phyloP scores from a whole-genome alignment of 202 grass and related monocot genomes.

The Dendrocalamus latiflorus region DNA sequence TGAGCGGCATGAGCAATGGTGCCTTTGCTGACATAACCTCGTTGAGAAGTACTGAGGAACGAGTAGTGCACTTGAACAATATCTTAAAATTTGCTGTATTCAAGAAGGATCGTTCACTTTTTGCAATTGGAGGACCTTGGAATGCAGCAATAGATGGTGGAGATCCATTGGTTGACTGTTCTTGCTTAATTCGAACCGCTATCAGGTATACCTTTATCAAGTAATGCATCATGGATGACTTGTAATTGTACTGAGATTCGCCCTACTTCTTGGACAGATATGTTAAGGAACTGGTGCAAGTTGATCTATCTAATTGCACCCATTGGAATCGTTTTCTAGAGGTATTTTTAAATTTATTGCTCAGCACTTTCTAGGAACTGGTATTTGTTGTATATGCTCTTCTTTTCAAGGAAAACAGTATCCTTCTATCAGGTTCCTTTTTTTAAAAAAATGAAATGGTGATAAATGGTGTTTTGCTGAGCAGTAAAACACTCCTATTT shows the following conservation, averaged over 20 bases:
- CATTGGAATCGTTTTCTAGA: slow-evolving; percentile 97
- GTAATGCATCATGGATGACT: slow-evolving; percentile 11
- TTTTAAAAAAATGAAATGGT: neutral
- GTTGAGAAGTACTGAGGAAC: slow-evolving; percentile 58
- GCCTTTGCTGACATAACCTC: slow-evolving; percentile 72
- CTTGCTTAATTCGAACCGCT: slow-evolving; percentile 85
- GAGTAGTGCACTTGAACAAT: slow-evolving; percentile 70
- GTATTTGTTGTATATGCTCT: slow-evolving; percentile 18
- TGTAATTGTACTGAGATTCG: slow-evolving; percentile 29
- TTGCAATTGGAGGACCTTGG: slow-evolving; percentile 88
- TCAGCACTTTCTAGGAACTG: slow-evolving; percentile 24
- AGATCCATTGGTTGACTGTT: slow-evolving; percentile 52
- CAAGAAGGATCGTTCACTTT: slow-evolving; percentile 76
- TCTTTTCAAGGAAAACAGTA: slow-evolving; percentile 1
- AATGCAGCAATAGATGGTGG: slow-evolving; percentile 72
- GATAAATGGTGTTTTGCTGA: neutral
- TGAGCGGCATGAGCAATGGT: slow-evolving; percentile 89
- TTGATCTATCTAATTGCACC: slow-evolving; percentile 77
- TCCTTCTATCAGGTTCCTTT: neutral
- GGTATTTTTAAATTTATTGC: slow-evolving; percentile 40
- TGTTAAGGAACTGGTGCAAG: slow-evolving; percentile 74
- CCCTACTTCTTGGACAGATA: slow-evolving; percentile 47
- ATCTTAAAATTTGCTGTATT: slow-evolving; percentile 89
- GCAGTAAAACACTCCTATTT: neutral
- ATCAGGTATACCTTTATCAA: slow-evolving; percentile 50